phyloP scores from a whole-genome alignment of 2,329 filamentous ascomycete species.

The Periconia sp. region DNA sequence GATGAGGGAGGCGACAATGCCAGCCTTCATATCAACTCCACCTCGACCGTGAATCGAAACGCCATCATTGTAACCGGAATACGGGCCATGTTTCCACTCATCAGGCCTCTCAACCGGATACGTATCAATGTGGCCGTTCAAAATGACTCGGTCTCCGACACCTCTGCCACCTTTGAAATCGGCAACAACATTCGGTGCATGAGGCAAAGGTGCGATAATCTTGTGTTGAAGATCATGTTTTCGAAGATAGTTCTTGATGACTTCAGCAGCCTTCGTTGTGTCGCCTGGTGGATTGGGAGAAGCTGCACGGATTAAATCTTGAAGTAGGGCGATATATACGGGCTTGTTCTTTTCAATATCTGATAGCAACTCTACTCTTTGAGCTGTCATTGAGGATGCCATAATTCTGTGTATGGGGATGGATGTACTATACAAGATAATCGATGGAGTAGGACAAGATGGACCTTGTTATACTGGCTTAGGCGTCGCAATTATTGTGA shows the following conservation, averaged over 20 bases:
- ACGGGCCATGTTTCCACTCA: slow-evolving; percentile 47
- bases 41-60: slow-evolving; percentile 46
- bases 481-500: too few species aligned
- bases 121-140: slow-evolving; percentile 54
- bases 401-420: too few species aligned
- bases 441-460: too few species aligned
- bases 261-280: slow-evolving; percentile 41
- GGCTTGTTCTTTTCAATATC: slow-evolving; percentile 31
- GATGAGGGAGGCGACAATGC: slow-evolving; percentile 48
- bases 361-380: too few species aligned
- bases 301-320: slow-evolving; percentile 41
- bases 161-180: slow-evolving; percentile 29
- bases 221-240: slow-evolving; percentile 24
- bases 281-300: slow-evolving; percentile 50
- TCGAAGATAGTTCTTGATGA: slow-evolving; percentile 38
- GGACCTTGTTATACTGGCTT: too few species aligned
- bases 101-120: slow-evolving; percentile 45
- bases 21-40: slow-evolving; percentile 54
- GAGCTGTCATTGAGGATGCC: too few species aligned
- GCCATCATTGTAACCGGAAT: slow-evolving; percentile 44
- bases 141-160: slow-evolving; percentile 39
- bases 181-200: slow-evolving; percentile 45
- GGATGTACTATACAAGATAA: too few species aligned
- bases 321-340: slow-evolving; percentile 37
- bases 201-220: slow-evolving; percentile 35